Evolutionary conservation across 1,284 basidiomycete genomes (phyloP).

Genomic region (Tilletia walkeri): DNA sequence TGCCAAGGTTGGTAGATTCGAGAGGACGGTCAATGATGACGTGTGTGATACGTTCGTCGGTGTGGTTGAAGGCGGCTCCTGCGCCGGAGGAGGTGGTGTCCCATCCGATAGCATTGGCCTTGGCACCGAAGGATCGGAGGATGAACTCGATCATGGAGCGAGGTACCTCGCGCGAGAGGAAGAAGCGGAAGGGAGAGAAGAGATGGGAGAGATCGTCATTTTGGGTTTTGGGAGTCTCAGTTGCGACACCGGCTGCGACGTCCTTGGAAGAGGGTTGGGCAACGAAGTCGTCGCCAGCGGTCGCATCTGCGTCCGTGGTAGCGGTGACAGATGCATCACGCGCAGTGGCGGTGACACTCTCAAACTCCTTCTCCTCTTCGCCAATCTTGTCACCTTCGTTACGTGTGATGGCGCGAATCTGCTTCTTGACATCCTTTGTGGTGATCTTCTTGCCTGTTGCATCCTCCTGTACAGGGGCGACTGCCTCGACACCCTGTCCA

Average conservation of each 20-base stretch:
- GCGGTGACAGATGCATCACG: constrained; percentile 14
- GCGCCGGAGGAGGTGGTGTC: constrained; percentile 73
- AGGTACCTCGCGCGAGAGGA: constrained; percentile 89
- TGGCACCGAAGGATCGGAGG: constrained; percentile 77
- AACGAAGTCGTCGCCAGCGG: constrained; percentile 39
- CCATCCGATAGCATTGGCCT: constrained; percentile 77
- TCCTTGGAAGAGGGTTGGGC: constrained; percentile 61
- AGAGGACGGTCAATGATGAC: constrained; percentile 88
- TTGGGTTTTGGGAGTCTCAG: constrained; percentile 48
- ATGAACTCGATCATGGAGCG: constrained; percentile 92
- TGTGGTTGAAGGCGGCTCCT: constrained; percentile 69
- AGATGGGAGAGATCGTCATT: constrained; percentile 57
- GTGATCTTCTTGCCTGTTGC: constrained; percentile 58
- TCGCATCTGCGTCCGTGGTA: not conserved
- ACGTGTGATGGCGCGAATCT: constrained; percentile 60
- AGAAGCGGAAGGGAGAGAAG: constrained; percentile 87
- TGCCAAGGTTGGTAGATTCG: constrained; percentile 32
- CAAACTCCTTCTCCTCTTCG: constrained; percentile 32
- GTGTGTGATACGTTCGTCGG: constrained; percentile 76
- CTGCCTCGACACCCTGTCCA: constrained; percentile 19
- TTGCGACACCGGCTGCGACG: constrained; percentile 60
- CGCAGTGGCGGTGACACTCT: constrained; percentile 19
- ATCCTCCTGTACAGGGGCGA: constrained; percentile 29
- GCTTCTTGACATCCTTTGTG: constrained; percentile 59
- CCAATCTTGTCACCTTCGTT: constrained; percentile 33